These are phyloP conservation scores for Soucietia sequanensis DNA, from an alignment of 805 yeast species.

Conservation along the genomic window DNA sequence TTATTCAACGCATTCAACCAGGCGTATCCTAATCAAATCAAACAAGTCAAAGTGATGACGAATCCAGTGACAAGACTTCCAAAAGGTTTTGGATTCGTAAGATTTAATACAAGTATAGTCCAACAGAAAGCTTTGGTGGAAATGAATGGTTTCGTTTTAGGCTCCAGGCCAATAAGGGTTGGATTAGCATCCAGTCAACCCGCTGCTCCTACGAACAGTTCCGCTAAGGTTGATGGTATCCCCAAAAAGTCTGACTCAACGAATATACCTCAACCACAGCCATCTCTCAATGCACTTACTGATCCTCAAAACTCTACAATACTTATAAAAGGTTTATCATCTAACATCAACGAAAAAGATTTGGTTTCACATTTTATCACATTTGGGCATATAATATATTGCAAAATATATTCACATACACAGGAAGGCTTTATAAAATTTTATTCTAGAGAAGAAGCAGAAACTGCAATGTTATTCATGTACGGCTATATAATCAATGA, in stretches of 20 bases:
- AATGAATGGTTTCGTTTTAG: constrained; percentile 76
- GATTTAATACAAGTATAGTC: constrained; percentile 62
- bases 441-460: constrained; percentile 33
- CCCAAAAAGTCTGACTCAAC: constrained; percentile 15
- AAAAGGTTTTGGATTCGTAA: constrained; percentile 89
- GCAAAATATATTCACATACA: constrained; percentile 16
- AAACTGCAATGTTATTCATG: constrained; percentile 32
- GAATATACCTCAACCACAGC: constrained; percentile 43
- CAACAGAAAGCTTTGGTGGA: constrained; percentile 72
- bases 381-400: constrained; percentile 52
- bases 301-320: constrained; percentile 83
- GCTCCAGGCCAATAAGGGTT: constrained; percentile 78
- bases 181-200: constrained; percentile 41
- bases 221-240: constrained; percentile 9
- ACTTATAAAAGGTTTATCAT: constrained; percentile 63
- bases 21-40: constrained; percentile 64
- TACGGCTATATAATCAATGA: constrained; percentile 30
- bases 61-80: constrained; percentile 70
- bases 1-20: constrained; percentile 65
- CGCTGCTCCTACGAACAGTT: constrained; percentile 4
- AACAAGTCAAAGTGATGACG: constrained; percentile 73
- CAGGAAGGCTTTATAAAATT: constrained; percentile 25
- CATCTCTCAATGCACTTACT: constrained; percentile 61
- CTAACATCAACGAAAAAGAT: constrained; percentile 59
- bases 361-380: constrained; percentile 57